Evolutionary conservation across 192 early-diverging fungal genomes (phyloP), one percentile per base, ranked within the genome.

Genomic region (Rhizophagus sp.): DNA sequence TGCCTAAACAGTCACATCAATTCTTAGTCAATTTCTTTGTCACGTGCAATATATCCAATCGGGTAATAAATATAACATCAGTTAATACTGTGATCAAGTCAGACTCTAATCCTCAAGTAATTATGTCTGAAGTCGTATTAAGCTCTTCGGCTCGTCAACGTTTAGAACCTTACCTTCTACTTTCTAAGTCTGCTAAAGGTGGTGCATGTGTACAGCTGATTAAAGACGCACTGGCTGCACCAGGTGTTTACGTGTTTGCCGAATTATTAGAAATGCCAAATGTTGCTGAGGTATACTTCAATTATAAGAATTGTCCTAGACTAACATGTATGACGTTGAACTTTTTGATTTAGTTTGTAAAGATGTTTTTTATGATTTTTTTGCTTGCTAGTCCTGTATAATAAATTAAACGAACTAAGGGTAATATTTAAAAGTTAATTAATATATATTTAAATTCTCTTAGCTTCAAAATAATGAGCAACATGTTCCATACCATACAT

Each of bases 101-200:
- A 41, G 39, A 41, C 39, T 8, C 39, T 41, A 41, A 41, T 41
- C 39, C 39, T 41, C 39, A 41, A 41, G 5, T 41, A 41, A 41
- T 41, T 8, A 77, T 77, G 75, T 19, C 75, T 22, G 57, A 77
- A 77, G 12, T 34, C 24, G 34, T 65, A 17, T 62, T 77, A 36
- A 63, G 63, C 34, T 70, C 67, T 39, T 81, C 83, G 7, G 77
- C 72, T 44, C 73, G 83, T 36, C 87, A 85, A 68, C 84, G 86
- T 13, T 76, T 95, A 78, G 93, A 95, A 50, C 84, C 92, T 2
- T 95, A 89, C 79, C 77, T 96, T 19, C 84, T 93, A 2, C 85
- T 95, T 52, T 87, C 93, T 30, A 96, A 95, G 81, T 91, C 87
- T 33, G 91, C 92, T 13, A 92, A 92, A 73, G 95, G 95, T n/a